Base-by-base conservation (phyloP, 2,329 filamentous ascomycete genomes). In the Pseudophaeomoniella oleicola region DNA sequence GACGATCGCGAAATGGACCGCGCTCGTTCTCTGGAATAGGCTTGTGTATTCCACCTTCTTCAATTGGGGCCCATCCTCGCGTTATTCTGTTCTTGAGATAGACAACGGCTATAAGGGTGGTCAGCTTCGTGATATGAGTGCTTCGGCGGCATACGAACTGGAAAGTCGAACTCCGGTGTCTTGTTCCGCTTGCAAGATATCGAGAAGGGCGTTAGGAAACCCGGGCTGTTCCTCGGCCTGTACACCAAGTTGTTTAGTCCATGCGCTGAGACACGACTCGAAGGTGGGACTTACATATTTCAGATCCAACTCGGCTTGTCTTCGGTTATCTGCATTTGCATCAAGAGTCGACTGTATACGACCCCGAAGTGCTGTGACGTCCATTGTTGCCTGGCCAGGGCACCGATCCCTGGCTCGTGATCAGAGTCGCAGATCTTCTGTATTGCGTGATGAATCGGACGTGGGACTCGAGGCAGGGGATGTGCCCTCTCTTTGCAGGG, bases 11-110 rank as follows among this genome's bases (percentile, higher is more conserved):
- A 56, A 96, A 85, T 47, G 81, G 75, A 39, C 74, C 68, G 64
- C 94, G 94, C 61, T 94, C 90, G 42, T 82, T 77, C 55, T 96
- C 88, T 49, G 81, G 71, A 61, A 94, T 90, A 49, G 78, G 66
- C 49, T 75, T 76, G 50, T 81, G 77, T 51, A 74, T 71, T 44
- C 78, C 72, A 54, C 72, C 77, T 46, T 88, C 81, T 46, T 92
- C 83, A 52, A 71, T 69, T 44, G 74, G 76, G 38, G 79, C 72
- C 90, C 90, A 98, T 51, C 84, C 86, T 55, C 87, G 81, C 58
- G 82, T 88, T 58, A 96, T 81, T 56, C 87, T 81, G 64, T 98
- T 96, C 67, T 98, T 98, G 58, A 96, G 76, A 64, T 96, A 98
- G 50, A 98, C 84, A 54, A 88, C 87, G 53, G 86, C 88, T 94